Evolutionary conservation across 2,329 filamentous ascomycete species (phyloP).

Genomic region (Trichoderma brevicompactum): DNA sequence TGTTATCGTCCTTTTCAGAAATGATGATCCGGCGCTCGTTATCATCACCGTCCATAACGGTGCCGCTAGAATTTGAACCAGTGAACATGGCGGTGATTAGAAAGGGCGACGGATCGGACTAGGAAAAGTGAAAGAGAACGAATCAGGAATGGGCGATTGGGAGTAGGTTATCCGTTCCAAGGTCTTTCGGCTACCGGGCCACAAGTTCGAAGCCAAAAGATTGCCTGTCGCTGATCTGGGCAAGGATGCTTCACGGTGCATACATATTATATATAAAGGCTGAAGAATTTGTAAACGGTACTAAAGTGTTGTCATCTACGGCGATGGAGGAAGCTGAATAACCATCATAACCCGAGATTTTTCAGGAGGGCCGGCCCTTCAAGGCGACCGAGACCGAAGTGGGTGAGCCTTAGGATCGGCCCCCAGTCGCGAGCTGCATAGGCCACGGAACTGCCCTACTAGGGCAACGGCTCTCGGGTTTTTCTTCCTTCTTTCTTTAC

Average conservation of each 20-base stretch:
- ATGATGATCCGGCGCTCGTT: neutral
- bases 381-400: slow-evolving; percentile 24
- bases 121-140: neutral
- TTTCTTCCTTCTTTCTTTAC: neutral
- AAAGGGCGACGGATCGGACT: neutral
- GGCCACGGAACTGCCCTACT: neutral
- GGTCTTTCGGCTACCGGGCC: neutral
- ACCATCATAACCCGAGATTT: neutral
- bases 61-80: slow-evolving; percentile 18
- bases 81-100: neutral
- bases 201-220: neutral
- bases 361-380: slow-evolving; percentile 17
- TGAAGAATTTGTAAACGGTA: neutral
- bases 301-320: neutral
- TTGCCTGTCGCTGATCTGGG: neutral
- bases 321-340: neutral
- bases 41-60: slow-evolving; percentile 2
- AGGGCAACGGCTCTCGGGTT: neutral
- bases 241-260: neutral
- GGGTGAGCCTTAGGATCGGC: neutral
- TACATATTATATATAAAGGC: slow-evolving; percentile 3
- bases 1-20: slow-evolving; percentile 9
- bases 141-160: neutral
- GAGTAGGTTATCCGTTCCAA: neutral
- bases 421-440: slow-evolving; percentile 7